Evolutionary conservation across 805 yeast genomes (phyloP).

Genomic region (Starmerella lactis-condensi): DNA sequence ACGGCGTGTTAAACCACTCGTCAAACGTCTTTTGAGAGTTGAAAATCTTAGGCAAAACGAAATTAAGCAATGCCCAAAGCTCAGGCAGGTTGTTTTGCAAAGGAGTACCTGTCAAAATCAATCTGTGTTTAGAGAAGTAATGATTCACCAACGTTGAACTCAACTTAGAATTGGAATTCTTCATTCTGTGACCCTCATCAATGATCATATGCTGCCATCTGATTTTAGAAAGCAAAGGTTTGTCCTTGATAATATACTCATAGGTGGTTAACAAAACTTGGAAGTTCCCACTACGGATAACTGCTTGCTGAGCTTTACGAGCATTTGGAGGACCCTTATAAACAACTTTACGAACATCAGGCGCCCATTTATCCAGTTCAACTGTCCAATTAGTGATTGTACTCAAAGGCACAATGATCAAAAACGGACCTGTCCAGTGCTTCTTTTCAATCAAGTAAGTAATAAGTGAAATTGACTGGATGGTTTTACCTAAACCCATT

Average conservation of each 20-base stretch:
- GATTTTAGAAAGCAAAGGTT: constrained; percentile 55
- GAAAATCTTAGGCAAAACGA: constrained; percentile 87
- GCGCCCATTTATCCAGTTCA: constrained; percentile 97
- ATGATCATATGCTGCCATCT: constrained; percentile 96
- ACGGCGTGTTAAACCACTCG: constrained; percentile 97
- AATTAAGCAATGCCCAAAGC: constrained; percentile 87
- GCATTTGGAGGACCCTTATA: constrained; percentile 86
- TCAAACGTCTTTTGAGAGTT: constrained; percentile 92
- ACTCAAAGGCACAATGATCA: constrained; percentile 86
- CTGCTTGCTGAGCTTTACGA: constrained; percentile 56
- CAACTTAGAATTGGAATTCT: constrained; percentile 73
- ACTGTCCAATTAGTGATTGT: constrained; percentile 90
- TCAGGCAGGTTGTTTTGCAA: constrained; percentile 89
- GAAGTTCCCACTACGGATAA: constrained; percentile 60
- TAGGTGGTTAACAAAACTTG: constrained; percentile 82
- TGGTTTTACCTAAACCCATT: constrained; percentile 96
- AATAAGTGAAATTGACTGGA: constrained; percentile 75
- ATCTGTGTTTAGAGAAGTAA: constrained; percentile 69
- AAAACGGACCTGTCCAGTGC: constrained; percentile 61
- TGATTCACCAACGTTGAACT: constrained; percentile 66
- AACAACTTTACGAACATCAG: constrained; percentile 57
- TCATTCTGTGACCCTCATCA: constrained; percentile 98
- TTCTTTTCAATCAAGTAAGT: constrained; percentile 68
- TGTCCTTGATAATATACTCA: constrained; percentile 84
- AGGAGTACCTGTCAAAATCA: constrained; percentile 93